Percentiles rank a stretch among this genome's conserved stretches.
Conservation (phyloP, 371 early-diverging fungal species). For the Mortierella sp. region DNA sequence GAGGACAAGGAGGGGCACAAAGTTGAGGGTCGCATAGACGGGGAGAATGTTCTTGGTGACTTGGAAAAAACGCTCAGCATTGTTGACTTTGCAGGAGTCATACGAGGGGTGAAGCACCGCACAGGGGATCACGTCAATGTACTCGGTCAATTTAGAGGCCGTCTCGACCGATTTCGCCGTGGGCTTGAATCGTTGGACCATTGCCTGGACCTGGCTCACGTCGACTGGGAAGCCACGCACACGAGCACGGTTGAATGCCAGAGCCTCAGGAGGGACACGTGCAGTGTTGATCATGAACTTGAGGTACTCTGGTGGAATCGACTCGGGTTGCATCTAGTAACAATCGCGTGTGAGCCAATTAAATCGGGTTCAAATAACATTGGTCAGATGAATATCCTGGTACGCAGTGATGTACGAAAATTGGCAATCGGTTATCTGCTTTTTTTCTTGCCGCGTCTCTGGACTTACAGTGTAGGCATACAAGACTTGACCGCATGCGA, state of each 20-base stretch:
- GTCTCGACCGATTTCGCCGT: conserved; percentile 65
- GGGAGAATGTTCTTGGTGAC: conserved; percentile 76
- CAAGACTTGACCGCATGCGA: conserved; percentile 72
- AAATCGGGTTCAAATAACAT: background rate
- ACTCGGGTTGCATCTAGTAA: conserved; percentile 71
- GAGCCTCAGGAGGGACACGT: conserved; percentile 67
- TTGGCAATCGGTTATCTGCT: background rate
- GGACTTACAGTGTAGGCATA: conserved; percentile 76
- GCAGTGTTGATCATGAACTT: conserved; percentile 80
- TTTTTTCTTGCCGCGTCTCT: background rate
- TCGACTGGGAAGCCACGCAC: conserved; percentile 67
- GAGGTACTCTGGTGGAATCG: conserved; percentile 79
- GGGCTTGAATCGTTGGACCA: conserved; percentile 61
- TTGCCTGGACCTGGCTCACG: conserved; percentile 60
- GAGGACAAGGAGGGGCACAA: conserved; percentile 78
- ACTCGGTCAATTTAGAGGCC: conserved; percentile 49
- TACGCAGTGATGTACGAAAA: background rate
- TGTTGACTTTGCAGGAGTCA: conserved; percentile 67
- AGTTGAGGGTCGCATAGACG: conserved; percentile 80
- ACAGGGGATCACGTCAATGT: conserved; percentile 59
- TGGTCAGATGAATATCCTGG: background rate
- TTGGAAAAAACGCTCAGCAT: conserved; percentile 66
- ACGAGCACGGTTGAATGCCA: conserved; percentile 68
- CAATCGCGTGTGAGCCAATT: background rate
- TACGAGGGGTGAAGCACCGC: conserved; percentile 74